Base-by-base conservation (phyloP, 345 rosid species). In the Aquilaria sinensis region DNA sequence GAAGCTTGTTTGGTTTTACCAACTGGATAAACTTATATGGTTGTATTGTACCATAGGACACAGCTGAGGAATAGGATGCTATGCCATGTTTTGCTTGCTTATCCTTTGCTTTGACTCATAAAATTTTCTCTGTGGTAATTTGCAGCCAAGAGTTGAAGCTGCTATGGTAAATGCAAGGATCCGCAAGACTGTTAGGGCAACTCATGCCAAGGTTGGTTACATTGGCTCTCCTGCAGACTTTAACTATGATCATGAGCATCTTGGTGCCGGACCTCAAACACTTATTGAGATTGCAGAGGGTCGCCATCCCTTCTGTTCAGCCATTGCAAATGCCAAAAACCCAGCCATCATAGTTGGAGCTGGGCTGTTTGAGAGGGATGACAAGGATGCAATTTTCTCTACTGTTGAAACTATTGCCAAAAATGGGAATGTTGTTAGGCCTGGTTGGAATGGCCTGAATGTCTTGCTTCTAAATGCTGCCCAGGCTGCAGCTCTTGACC, bases 401-500 rank as follows among this genome's bases (percentile, higher is more conserved):
- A 60, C 83, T 31, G 80, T 85, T 53, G 97, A 95, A 55, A 58
- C 90, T 69, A 85, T 95, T 31, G 92, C 86, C 0, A 74, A 87
- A 70, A 73, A 77, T n/a, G 84, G 74, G 43, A 89, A 91, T 29
- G 87, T 81, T n/a, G 77, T 87, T 63, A 73, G 96, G 71, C 78
- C 92, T 15, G 96, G 87, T 70, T 95, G 99, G 97, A 95, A 95
- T 54, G 97, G 97, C n/a, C 81, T 82, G 57, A 95, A 91, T 74
- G 84, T 80, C 32, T 77, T 95, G 72, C 99, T 95, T 68, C 75
- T 76, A 52, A 85, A 81, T 72, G 99, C 99, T 63, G 96, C 96
- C 50, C 99, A 95, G 77, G 99, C 97, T 37, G 97, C 99, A 13
- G 84, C 99, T 31, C 96, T 95, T 43, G 99, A 95, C 74, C 99